Evolutionary conservation across 78 protist genomes (phyloP).

Genomic region (Neovahlkampfia damariscottae): DNA sequence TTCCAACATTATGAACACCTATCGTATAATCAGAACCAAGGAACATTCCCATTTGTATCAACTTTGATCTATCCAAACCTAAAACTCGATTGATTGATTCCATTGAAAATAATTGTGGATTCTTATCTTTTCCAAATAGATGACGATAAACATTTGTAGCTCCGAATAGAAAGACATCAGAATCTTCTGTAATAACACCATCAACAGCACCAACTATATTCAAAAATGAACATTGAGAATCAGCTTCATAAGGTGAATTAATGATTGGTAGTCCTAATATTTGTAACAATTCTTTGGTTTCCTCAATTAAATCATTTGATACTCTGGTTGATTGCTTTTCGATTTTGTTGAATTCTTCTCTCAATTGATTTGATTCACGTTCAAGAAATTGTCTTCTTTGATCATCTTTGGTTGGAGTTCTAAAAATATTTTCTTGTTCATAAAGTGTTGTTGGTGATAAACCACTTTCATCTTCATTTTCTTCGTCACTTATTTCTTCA

Average conservation of each 20-base stretch:
- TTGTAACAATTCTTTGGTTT: constrained; percentile 2
- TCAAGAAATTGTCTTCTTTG: background rate
- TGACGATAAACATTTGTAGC: constrained; percentile 15
- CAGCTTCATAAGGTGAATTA: constrained; percentile 41
- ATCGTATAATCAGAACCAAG: constrained; percentile 54
- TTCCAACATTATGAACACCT: constrained; percentile 42
- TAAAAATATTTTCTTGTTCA: no score
- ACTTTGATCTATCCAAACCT: background rate
- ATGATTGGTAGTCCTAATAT: constrained; percentile 50
- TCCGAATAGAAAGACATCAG: constrained; percentile 45
- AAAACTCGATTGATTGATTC: background rate
- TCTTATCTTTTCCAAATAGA: background rate
- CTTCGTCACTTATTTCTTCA: background rate
- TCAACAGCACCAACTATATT: background rate
- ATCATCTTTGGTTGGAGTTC: background rate
- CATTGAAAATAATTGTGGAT: no score
- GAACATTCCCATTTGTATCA: constrained; percentile 24
- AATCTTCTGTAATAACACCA: constrained; percentile 48
- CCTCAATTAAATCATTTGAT: background rate
- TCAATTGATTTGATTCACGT: background rate
- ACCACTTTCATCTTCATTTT: background rate
- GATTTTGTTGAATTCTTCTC: no score
- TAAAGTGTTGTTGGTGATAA: background rate
- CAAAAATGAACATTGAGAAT: constrained; percentile 32
- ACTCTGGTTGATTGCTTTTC: background rate